A percentile compares a stretch with the other conserved stretches of the same genome.
phyloP scores from a whole-genome alignment of 2,329 filamentous ascomycete genomes.

The Penicillium sp. region DNA sequence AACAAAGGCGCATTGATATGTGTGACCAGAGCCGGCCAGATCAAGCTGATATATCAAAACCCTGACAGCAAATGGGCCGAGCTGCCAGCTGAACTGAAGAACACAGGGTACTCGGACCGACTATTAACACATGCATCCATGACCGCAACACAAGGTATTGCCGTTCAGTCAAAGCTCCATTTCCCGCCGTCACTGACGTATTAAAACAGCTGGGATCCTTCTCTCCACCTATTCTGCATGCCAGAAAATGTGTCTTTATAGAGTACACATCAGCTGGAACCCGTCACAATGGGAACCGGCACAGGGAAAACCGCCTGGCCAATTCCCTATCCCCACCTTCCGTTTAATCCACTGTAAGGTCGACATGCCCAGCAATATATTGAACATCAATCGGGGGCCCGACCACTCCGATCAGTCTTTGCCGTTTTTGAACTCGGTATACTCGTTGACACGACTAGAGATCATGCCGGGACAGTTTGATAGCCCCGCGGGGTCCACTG shows the following conservation, averaged over 20 bases:
- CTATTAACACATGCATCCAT: slow-evolving; percentile 77
- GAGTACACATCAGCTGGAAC: slow-evolving; percentile 73
- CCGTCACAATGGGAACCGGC: slow-evolving; percentile 55
- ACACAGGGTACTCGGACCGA: slow-evolving; percentile 68
- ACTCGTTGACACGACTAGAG: slow-evolving; percentile 71
- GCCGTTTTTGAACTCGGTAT: slow-evolving; percentile 40
- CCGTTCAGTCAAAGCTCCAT: slow-evolving; percentile 11
- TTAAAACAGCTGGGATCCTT: slow-evolving; percentile 33
- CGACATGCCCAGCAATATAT: slow-evolving; percentile 36
- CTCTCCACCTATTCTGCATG: slow-evolving; percentile 53
- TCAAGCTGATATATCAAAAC: slow-evolving; percentile 77
- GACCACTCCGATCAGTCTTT: slow-evolving; percentile 27
- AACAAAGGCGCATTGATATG: slow-evolving; percentile 73
- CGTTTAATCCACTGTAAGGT: slow-evolving; percentile 40
- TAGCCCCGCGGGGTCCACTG: slow-evolving; percentile 54
- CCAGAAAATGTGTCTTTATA: slow-evolving; percentile 71
- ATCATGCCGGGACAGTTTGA: slow-evolving; percentile 68
- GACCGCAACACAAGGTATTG: slow-evolving; percentile 68
- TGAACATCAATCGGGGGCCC: slow-evolving; percentile 25
- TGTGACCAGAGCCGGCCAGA: slow-evolving; percentile 69
- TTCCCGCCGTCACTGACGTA: slow-evolving; percentile 8
- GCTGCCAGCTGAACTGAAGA: slow-evolving; percentile 70
- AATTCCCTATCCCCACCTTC: slow-evolving; percentile 40
- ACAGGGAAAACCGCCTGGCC: slow-evolving; percentile 32
- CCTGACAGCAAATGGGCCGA: slow-evolving; percentile 71